phyloP scores from a whole-genome alignment of 1,139 yeast genomes.

The Suhomyces panamericanus region DNA sequence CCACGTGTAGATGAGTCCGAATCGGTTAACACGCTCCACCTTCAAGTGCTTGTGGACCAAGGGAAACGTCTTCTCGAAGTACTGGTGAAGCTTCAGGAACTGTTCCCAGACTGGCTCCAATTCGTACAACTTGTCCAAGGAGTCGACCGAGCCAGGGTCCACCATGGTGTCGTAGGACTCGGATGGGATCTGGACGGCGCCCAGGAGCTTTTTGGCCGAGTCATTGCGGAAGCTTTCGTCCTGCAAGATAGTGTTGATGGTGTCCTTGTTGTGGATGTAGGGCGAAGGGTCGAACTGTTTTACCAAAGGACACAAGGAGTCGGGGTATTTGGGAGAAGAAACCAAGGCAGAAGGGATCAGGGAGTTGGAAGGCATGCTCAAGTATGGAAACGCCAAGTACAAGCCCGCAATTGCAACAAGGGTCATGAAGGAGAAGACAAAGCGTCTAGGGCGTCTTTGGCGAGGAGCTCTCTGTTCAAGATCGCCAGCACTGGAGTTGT shows the following conservation, averaged over 20 bases:
- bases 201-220: slow-evolving; percentile 47
- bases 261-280: slow-evolving; percentile 23
- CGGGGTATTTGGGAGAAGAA: slow-evolving; percentile 17
- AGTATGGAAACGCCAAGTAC: too few species aligned
- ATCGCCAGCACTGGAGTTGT: too few species aligned
- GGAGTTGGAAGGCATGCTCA: background rate
- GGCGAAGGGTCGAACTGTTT: slow-evolving; percentile 31
- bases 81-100: slow-evolving; percentile 31
- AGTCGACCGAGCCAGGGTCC: slow-evolving; percentile 25
- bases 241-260: slow-evolving; percentile 29
- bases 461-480: too few species aligned
- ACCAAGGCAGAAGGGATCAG: too few species aligned
- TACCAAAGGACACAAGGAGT: slow-evolving; percentile 37
- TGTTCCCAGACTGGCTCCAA: slow-evolving; percentile 29
- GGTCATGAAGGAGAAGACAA: too few species aligned
- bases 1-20: slow-evolving; percentile 40
- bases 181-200: slow-evolving; percentile 63
- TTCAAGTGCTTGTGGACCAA: slow-evolving; percentile 32
- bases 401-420: too few species aligned
- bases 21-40: slow-evolving; percentile 33
- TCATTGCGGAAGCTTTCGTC: slow-evolving; percentile 40
- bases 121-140: slow-evolving; percentile 27
- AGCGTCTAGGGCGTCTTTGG: too few species aligned
- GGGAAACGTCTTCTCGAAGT: slow-evolving; percentile 33
- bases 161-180: slow-evolving; percentile 54